phyloP scores from a whole-genome alignment of 2,329 filamentous ascomycete species.

The Talaromyces rugulosus region DNA sequence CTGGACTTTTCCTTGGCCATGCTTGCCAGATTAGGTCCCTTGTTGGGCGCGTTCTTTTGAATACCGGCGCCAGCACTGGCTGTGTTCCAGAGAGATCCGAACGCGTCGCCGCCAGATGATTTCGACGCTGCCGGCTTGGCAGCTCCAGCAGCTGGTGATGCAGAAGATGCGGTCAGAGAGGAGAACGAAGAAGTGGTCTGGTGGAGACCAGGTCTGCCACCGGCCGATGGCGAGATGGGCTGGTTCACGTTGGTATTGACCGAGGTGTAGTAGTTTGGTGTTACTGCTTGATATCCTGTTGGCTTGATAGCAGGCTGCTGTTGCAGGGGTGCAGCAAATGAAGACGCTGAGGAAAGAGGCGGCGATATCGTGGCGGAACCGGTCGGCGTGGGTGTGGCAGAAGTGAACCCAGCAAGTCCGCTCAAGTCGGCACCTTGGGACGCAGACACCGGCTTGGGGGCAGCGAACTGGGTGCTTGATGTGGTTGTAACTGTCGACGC shows the following conservation, averaged over 20 bases:
- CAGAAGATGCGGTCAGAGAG: conserved; percentile 28
- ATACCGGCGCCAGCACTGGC: conserved; percentile 67
- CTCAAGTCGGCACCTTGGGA: conserved; percentile 68
- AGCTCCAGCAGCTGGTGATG: conserved; percentile 25
- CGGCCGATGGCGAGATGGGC: conserved; percentile 10
- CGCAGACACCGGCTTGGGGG: conserved; percentile 13
- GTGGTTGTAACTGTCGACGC: conserved; percentile 47
- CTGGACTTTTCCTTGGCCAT: conserved; percentile 97
- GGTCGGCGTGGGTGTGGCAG: conserved; percentile 68
- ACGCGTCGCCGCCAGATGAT: conserved; percentile 70
- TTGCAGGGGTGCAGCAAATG: conserved; percentile 10
- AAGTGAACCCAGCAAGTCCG: conserved; percentile 74
- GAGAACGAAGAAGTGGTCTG: conserved; percentile 11
- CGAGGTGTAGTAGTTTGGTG: conserved; percentile 94
- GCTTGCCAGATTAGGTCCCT: conserved; percentile 80
- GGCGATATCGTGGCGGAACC: conserved; percentile 60
- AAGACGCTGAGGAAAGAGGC: conserved; percentile 28
- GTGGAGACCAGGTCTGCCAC: conserved; percentile 3
- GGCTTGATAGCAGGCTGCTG: conserved; percentile 50
- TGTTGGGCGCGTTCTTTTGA: conserved; percentile 65
- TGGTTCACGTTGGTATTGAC: conserved; percentile 48
- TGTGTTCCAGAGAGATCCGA: conserved; percentile 75
- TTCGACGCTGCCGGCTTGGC: conserved; percentile 49
- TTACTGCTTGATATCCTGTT: conserved; percentile 66
- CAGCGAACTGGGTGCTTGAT: conserved; percentile 29